These are phyloP conservation scores for Eimeria sp. DNA, from an alignment of 169 alveolate species.

Conservation along the genomic window DNA sequence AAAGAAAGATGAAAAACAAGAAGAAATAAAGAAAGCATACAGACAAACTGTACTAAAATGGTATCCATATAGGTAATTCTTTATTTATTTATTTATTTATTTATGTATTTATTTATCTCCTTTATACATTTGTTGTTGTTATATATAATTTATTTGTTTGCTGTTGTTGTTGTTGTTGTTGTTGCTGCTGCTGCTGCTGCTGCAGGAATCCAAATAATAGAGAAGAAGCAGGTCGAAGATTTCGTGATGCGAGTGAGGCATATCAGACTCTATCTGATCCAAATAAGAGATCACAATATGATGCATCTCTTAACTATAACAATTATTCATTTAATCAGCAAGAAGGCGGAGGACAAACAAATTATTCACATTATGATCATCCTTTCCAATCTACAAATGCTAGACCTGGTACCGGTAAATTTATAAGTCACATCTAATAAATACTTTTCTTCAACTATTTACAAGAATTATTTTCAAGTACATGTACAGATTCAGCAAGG, in stretches of 20 bases:
- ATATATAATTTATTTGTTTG: not conserved
- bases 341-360: not conserved
- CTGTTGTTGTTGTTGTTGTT: slow-evolving; percentile 83
- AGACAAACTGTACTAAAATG: slow-evolving; percentile 91
- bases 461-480: too few species aligned
- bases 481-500: too few species aligned
- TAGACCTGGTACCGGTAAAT: too few species aligned
- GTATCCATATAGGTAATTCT: slow-evolving; percentile 95
- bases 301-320: slow-evolving; percentile 24
- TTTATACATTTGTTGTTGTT: too few species aligned
- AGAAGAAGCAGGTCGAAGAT: slow-evolving; percentile 93
- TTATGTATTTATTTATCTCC: too few species aligned
- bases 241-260: slow-evolving; percentile 95
- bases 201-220: slow-evolving; percentile 92
- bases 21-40: slow-evolving; percentile 93
- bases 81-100: not conserved
- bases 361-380: not conserved
- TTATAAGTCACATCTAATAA: too few species aligned
- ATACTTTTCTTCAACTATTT: too few species aligned
- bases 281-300: slow-evolving; percentile 88
- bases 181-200: slow-evolving; percentile 50
- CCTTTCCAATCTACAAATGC: not conserved
- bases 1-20: slow-evolving; percentile 84
- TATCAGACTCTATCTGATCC: slow-evolving; percentile 94
- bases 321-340: not conserved